Evolutionary conservation across 2,329 filamentous ascomycete species (phyloP), one percentile per base, ranked within the genome.

Genomic region (Drechslerella stenobrocha): DNA sequence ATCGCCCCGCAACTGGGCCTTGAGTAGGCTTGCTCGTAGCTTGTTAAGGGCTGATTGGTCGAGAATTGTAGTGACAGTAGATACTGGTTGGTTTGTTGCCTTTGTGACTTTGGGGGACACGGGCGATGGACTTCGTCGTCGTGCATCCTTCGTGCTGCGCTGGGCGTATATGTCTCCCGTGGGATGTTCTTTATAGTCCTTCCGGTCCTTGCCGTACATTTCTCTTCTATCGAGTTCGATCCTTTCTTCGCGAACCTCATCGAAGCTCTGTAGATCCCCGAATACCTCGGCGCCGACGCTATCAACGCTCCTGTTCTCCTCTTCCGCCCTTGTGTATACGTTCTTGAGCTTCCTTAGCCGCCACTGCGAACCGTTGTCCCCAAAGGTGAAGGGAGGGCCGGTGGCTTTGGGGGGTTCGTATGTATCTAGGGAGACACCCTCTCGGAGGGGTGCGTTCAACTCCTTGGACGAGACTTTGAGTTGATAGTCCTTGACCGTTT

Each of bases 1-100:
- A 0, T 88, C 85, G 13, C 87, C 86, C 67, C 86, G 87, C 46
- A 98, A 79, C 74, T 95, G 95, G 2, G 93, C 93, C 75, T 95
- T 96, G 87, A 98, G 92, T 80, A 97, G 86, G 74, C 93, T 88
- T 0, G 93, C 93, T 71, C 92, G 91, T 50, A 98, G 82, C 67
- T 89, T 86, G 77, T 98, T 98, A 57, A 98, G 80, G 0, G 86
- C 80, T 0, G 89, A 93, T 73, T 88, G 85, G 72, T 95, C 88
- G 18, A 95, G 76, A 9, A 76, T 77, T 15, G 81, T 79, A 0
- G 80, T 81, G 2, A 79, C 79, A 5, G 77, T 76, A 2, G 78
- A 74, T n/a, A 79, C 77, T 48, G 76, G 74, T 40, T 81, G 79
- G n/a, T 86, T 82, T 1, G 81, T 77, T 51, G 89, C 81, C 20